These are phyloP conservation scores for Pseudogymnoascus verrucosus DNA, from an alignment of 2,329 filamentous ascomycete species.

Conservation along the genomic window DNA sequence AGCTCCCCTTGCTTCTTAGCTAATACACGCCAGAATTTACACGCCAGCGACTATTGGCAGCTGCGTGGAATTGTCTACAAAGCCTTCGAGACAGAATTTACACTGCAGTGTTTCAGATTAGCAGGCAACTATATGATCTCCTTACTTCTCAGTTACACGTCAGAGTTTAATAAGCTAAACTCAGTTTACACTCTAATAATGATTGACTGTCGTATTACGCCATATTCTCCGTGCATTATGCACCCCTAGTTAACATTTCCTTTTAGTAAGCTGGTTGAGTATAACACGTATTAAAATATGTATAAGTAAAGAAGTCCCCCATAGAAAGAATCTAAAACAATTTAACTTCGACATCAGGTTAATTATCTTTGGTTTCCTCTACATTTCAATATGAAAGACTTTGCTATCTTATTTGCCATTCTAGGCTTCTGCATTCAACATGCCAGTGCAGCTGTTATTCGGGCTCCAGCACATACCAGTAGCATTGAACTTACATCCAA, in stretches of 20 bases:
- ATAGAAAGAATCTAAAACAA: background rate
- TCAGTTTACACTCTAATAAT: background rate
- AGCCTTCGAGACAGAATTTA: background rate
- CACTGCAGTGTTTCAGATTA: background rate
- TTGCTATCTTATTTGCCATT: background rate
- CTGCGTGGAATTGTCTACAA: background rate
- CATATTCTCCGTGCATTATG: background rate
- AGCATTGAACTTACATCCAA: background rate
- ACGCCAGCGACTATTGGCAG: background rate
- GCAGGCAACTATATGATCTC: background rate
- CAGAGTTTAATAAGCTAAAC: background rate
- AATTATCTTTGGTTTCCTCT: background rate
- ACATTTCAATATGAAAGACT: background rate
- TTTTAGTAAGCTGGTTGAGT: background rate
- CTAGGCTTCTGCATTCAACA: background rate
- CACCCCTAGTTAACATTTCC: background rate
- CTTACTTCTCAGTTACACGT: background rate
- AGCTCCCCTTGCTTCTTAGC: no score
- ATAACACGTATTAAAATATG: background rate
- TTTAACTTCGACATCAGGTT: background rate
- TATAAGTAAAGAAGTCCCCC: background rate
- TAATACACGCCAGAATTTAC: background rate
- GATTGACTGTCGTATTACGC: background rate
- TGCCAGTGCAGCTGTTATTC: background rate
- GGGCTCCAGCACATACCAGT: background rate